Conservation (phyloP, 2,329 filamentous ascomycete species). For the Xylariales sp. region DNA sequence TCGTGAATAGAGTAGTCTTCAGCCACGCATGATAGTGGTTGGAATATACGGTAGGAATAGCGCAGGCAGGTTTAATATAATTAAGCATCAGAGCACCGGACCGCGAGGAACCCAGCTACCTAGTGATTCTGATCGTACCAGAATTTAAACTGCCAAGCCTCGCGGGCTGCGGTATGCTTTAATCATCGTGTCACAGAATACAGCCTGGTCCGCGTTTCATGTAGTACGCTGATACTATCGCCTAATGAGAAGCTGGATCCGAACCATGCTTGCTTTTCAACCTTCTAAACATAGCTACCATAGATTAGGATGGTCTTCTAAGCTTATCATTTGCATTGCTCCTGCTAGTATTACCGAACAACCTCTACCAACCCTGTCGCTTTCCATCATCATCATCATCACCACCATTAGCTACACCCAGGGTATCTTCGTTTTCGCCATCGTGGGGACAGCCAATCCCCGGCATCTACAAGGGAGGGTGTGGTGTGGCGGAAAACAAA, state of each 20-base stretch:
- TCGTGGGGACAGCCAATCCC: too few relatives aligned
- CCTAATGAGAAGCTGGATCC: slow-evolving; percentile 4
- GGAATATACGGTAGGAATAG: slow-evolving; percentile 26
- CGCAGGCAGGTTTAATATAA: slow-evolving; percentile 33
- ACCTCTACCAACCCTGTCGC: background rate
- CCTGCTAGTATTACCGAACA: background rate
- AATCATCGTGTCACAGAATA: slow-evolving; percentile 13
- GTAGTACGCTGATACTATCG: slow-evolving; percentile 30
- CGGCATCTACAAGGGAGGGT: too few relatives aligned
- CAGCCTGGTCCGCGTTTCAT: slow-evolving; percentile 31
- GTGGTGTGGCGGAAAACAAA: background rate
- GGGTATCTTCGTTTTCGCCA: slow-evolving; percentile 19
- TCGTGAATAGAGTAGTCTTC: slow-evolving; percentile 32
- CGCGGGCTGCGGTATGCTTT: slow-evolving; percentile 4
- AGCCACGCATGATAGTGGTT: slow-evolving; percentile 18
- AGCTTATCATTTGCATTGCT: background rate
- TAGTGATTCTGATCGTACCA: slow-evolving; percentile 1
- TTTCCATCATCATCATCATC: background rate
- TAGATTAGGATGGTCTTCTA: background rate
- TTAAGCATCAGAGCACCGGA: slow-evolving; percentile 16
- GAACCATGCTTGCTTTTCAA: slow-evolving; percentile 4
- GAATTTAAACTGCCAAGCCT: slow-evolving; percentile 17
- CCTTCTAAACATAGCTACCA: background rate
- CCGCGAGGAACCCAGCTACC: background rate
- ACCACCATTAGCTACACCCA: slow-evolving; percentile 10